Conservation (phyloP, 345 rosid genomes). For the Citrus maxima region DNA sequence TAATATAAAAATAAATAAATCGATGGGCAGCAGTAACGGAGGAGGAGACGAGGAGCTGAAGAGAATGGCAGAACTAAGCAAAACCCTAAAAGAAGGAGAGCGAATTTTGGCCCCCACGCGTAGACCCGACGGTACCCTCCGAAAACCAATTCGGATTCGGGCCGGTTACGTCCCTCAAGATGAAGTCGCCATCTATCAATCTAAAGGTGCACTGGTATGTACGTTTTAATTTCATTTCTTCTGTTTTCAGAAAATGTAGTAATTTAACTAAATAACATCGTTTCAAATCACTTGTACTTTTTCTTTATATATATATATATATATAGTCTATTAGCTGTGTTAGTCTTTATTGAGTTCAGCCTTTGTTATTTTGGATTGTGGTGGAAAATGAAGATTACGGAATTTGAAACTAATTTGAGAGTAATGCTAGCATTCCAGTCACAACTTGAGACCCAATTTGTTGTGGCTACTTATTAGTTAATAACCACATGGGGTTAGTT, state of each 20-base stretch:
- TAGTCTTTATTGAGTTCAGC: background rate
- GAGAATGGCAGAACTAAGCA: slow-evolving; percentile 67
- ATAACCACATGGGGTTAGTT: no score
- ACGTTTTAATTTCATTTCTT: background rate
- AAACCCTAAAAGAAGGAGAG: slow-evolving; percentile 98
- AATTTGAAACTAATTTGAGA: background rate
- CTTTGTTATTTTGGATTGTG: background rate
- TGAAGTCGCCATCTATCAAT: slow-evolving; percentile 83
- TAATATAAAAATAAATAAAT: background rate
- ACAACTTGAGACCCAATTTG: no score
- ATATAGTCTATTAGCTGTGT: background rate
- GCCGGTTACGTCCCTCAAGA: slow-evolving; percentile 88
- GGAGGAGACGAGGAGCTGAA: slow-evolving; percentile 38
- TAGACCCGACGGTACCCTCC: slow-evolving; percentile 88
- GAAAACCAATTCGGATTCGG: slow-evolving; percentile 83
- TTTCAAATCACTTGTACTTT: background rate
- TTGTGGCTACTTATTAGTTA: no score
- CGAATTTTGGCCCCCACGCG: slow-evolving; percentile 78
- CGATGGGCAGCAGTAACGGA: slow-evolving; percentile 41
- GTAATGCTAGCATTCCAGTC: no score
- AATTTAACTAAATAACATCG: background rate
- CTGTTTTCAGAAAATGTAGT: background rate
- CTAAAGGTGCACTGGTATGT: slow-evolving; percentile 86
- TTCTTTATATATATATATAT: no score
- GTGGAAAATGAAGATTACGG: background rate